Evolutionary conservation across 2,329 filamentous ascomycete species (phyloP).

Genomic region (Chrysosporium queenslandicum): DNA sequence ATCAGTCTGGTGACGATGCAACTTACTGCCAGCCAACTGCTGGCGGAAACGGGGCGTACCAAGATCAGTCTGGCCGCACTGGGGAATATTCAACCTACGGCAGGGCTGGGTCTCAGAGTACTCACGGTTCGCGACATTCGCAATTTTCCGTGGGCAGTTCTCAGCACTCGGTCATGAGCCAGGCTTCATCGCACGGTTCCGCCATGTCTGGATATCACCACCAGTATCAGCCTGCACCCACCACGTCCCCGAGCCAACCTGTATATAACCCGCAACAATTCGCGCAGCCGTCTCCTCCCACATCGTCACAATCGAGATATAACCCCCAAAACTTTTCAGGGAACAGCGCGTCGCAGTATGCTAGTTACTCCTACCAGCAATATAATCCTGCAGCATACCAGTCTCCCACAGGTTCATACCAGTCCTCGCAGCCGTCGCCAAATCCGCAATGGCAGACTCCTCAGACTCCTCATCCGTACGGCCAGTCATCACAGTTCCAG

Average conservation of each 20-base stretch:
- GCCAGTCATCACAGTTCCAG: constrained; percentile 11
- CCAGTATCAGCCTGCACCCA: constrained; percentile 37
- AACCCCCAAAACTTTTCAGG: constrained; percentile 56
- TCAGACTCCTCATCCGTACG: constrained; percentile 19
- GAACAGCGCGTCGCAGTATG: constrained; percentile 22
- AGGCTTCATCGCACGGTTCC: constrained; percentile 35
- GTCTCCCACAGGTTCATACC: constrained; percentile 22
- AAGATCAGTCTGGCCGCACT: constrained; percentile 25
- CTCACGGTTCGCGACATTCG: constrained; percentile 29
- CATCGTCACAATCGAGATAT: constrained; percentile 47
- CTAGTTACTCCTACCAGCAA: constrained; percentile 32
- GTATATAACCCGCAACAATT: constrained; percentile 57
- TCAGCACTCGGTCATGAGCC: constrained; percentile 30
- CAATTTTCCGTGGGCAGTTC: constrained; percentile 28
- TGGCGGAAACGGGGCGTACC: constrained; percentile 13
- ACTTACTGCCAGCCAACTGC: constrained; percentile 33
- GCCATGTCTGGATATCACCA: constrained; percentile 43
- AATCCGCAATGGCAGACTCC: constrained; percentile 29
- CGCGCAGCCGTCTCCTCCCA: constrained; percentile 38
- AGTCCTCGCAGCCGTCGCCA: constrained; percentile 26
- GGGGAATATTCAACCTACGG: constrained; percentile 30
- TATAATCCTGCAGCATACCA: constrained; percentile 45
- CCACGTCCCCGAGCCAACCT: constrained; percentile 36
- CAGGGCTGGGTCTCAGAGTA: constrained; percentile 26
- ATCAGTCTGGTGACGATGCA: constrained; percentile 65